Evolutionary conservation across 495 filamentous ascomycete species (phyloP).

Genomic region (Hyaloscypha bicolor): DNA sequence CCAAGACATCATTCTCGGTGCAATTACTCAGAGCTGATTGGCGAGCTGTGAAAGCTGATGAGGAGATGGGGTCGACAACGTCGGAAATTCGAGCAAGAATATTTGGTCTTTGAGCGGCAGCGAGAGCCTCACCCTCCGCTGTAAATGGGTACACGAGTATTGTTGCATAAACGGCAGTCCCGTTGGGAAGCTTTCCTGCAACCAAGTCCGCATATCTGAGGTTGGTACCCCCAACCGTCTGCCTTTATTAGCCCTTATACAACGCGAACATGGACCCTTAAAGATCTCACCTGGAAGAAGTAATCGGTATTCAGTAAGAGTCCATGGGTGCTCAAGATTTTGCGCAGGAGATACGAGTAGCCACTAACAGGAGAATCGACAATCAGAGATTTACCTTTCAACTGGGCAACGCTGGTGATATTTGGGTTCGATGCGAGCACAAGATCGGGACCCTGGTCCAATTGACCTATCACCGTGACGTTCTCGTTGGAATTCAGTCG

Average conservation of each 20-base stretch:
- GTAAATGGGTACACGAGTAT: slow-evolving; percentile 37
- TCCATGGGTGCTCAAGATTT: slow-evolving; percentile 30
- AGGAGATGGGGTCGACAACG: slow-evolving; percentile 32
- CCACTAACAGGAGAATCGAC: slow-evolving; percentile 36
- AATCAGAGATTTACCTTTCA: slow-evolving; percentile 33
- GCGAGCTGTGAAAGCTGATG: slow-evolving; percentile 32
- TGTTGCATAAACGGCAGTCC: slow-evolving; percentile 35
- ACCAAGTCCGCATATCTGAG: slow-evolving; percentile 31
- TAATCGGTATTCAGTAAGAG: slow-evolving; percentile 29
- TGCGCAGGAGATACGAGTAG: slow-evolving; percentile 34
- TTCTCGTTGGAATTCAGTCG: slow-evolving; percentile 34
- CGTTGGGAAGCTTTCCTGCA: slow-evolving; percentile 32
- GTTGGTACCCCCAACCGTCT: slow-evolving; percentile 34
- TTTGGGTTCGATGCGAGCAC: slow-evolving; percentile 29
- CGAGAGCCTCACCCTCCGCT: slow-evolving; percentile 20
- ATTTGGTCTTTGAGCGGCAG: slow-evolving; percentile 25
- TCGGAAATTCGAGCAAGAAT: slow-evolving; percentile 33
- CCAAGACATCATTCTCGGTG: slow-evolving; percentile 18
- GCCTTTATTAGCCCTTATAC: slow-evolving; percentile 3
- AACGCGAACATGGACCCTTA: not conserved
- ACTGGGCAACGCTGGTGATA: slow-evolving; percentile 33
- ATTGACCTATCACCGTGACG: slow-evolving; percentile 34
- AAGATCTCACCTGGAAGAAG: slow-evolving; percentile 30
- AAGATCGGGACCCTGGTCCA: slow-evolving; percentile 35
- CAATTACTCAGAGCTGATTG: slow-evolving; percentile 23